Evolutionary conservation across 73 alveolate species (phyloP).

Genomic region (Vitrella brassicaformis): DNA sequence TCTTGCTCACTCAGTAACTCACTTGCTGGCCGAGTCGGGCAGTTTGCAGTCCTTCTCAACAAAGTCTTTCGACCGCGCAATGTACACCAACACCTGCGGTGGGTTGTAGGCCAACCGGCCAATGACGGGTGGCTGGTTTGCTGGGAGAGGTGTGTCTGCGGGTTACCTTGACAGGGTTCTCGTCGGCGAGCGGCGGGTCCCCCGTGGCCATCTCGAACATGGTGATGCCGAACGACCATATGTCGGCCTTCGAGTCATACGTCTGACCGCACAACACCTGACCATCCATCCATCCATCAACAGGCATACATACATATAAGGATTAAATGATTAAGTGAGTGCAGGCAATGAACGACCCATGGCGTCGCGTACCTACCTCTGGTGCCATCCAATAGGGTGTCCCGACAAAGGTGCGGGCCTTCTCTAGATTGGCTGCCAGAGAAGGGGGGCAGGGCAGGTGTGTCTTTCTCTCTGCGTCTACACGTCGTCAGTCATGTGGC

Average conservation of each 20-base stretch:
- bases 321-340: no score
- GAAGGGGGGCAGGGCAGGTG: neutral
- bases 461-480: no score
- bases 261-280: neutral
- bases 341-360: neutral
- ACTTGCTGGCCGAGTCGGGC: no score
- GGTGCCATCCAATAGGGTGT: conserved; percentile 53
- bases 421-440: neutral
- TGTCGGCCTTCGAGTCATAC: conserved; percentile 31
- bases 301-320: neutral
- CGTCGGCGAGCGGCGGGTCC: neutral
- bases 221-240: conserved; percentile 39
- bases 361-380: conserved; percentile 10
- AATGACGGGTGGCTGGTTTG: no score
- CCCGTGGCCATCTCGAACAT: conserved; percentile 40
- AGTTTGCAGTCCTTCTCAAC: no score
- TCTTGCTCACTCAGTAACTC: no score
- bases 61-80: no score
- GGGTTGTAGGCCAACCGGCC: no score
- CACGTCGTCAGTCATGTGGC: no score
- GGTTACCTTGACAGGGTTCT: neutral
- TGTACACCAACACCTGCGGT: no score
- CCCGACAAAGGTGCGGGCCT: conserved; percentile 1
- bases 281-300: neutral
- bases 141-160: neutral